Conservation (phyloP, 352 stramenopile species). For the Globisporangium parvum region DNA sequence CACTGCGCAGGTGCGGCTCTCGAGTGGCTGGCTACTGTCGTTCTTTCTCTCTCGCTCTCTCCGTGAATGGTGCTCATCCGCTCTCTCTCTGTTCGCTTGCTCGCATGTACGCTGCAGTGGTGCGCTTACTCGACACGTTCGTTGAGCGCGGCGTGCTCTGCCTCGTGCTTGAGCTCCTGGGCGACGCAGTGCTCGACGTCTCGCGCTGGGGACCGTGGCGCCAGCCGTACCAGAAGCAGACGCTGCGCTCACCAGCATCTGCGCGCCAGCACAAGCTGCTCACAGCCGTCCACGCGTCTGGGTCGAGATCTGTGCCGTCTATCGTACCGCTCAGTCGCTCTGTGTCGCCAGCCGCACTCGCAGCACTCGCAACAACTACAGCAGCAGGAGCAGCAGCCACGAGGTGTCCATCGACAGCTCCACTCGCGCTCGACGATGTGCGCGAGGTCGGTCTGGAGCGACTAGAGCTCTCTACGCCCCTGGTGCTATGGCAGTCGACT, state of each 20-base stretch:
- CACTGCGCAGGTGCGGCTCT: slow-evolving; percentile 30
- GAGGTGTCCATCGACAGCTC: slow-evolving; percentile 7
- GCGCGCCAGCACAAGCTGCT: slow-evolving; percentile 57
- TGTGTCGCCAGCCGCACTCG: background rate
- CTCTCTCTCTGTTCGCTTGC: background rate
- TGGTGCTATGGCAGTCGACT: background rate
- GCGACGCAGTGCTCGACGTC: slow-evolving; percentile 90
- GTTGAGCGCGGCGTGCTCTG: slow-evolving; percentile 45
- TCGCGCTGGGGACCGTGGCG: slow-evolving; percentile 90
- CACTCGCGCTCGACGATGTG: slow-evolving; percentile 32
- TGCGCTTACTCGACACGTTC: slow-evolving; percentile 55
- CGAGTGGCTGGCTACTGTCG: no score
- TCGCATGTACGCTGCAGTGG: slow-evolving; percentile 17
- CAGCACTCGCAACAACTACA: background rate
- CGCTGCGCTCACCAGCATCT: slow-evolving; percentile 13
- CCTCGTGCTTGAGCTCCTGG: slow-evolving; percentile 66
- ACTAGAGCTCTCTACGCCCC: no score
- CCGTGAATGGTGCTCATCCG: background rate
- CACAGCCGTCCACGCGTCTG: slow-evolving; percentile 22
- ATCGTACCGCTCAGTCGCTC: no score
- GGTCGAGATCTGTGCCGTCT: background rate
- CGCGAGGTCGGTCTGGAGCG: slow-evolving; percentile 20
- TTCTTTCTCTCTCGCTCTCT: no score
- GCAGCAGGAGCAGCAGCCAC: slow-evolving; percentile 10
- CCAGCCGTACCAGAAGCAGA: slow-evolving; percentile 75